Conservation (phyloP, 148 eudicot species). For the Gaultheria prostrata region DNA sequence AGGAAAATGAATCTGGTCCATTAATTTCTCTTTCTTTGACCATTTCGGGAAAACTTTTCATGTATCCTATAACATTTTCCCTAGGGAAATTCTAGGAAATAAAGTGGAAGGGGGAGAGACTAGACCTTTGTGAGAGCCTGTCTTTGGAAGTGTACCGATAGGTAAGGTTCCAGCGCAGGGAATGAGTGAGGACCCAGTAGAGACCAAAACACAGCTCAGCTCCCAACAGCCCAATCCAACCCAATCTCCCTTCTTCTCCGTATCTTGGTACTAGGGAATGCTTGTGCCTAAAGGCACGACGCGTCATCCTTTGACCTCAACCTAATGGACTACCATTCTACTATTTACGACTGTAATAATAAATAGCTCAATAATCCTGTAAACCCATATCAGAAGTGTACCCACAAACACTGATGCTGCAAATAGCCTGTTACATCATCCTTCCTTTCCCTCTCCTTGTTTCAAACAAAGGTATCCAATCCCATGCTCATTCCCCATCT, state of each 20-base stretch:
- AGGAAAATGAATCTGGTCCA: too few species aligned
- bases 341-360: too few species aligned
- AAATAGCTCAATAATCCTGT: too few species aligned
- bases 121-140: slow-evolving; percentile 55
- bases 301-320: too few species aligned
- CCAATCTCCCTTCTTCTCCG: slow-evolving; percentile 28
- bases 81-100: neutral
- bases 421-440: slow-evolving; percentile 37
- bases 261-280: slow-evolving; percentile 20
- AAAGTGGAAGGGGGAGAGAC: neutral
- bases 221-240: slow-evolving; percentile 47
- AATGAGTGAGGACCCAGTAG: slow-evolving; percentile 68
- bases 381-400: slow-evolving; percentile 45
- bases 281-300: too few species aligned
- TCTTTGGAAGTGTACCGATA: slow-evolving; percentile 53
- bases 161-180: slow-evolving; percentile 47
- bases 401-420: slow-evolving; percentile 40
- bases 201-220: slow-evolving; percentile 70
- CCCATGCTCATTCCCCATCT: too few species aligned
- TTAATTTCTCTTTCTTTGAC: too few species aligned
- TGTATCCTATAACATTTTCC: too few species aligned
- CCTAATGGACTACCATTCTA: too few species aligned
- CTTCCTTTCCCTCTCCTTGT: slow-evolving; percentile 10
- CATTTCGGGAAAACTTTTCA: too few species aligned
- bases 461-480: neutral